Percentiles rank a stretch among this genome's conserved stretches.
Conservation (phyloP, 2,329 filamentous ascomycete species). For the Albifimbria verrucaria region DNA sequence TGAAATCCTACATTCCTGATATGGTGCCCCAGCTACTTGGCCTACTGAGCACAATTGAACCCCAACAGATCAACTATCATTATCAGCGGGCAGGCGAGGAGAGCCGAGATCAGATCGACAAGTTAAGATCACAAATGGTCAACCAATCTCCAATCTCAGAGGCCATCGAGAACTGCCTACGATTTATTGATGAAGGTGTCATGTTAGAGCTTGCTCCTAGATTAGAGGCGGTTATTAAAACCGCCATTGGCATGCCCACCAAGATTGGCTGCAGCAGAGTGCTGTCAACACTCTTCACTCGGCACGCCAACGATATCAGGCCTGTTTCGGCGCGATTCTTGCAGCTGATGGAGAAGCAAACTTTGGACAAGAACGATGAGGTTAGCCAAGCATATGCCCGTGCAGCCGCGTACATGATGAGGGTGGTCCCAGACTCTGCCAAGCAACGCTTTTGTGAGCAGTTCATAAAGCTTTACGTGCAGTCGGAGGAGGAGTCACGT, state of each 20-base stretch:
- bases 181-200: slow-evolving; percentile 74
- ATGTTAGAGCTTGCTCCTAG: slow-evolving; percentile 71
- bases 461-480: slow-evolving; percentile 71
- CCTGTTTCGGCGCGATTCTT: slow-evolving; percentile 75
- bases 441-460: slow-evolving; percentile 49
- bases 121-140: slow-evolving; percentile 75
- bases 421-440: slow-evolving; percentile 47
- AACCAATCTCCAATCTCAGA: slow-evolving; percentile 87
- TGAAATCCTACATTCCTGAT: slow-evolving; percentile 77
- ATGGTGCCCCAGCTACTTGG: slow-evolving; percentile 79
- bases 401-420: slow-evolving; percentile 80
- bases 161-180: slow-evolving; percentile 84
- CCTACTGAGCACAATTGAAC: slow-evolving; percentile 83
- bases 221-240: slow-evolving; percentile 77
- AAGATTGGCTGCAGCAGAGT: slow-evolving; percentile 90
- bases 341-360: slow-evolving; percentile 72
- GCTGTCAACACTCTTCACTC: slow-evolving; percentile 78
- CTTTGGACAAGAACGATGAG: slow-evolving; percentile 90
- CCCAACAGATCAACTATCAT: slow-evolving; percentile 85
- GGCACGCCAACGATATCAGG: slow-evolving; percentile 70
- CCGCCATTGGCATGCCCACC: slow-evolving; percentile 83
- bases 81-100: slow-evolving; percentile 87
- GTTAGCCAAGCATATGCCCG: slow-evolving; percentile 87
- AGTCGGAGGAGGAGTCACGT: slow-evolving; percentile 71
- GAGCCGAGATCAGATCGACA: slow-evolving; percentile 86